Evolutionary conservation across 208 protist species (phyloP), one percentile per base, ranked within the genome.

Genomic region (Herpetomonas muscarum): DNA sequence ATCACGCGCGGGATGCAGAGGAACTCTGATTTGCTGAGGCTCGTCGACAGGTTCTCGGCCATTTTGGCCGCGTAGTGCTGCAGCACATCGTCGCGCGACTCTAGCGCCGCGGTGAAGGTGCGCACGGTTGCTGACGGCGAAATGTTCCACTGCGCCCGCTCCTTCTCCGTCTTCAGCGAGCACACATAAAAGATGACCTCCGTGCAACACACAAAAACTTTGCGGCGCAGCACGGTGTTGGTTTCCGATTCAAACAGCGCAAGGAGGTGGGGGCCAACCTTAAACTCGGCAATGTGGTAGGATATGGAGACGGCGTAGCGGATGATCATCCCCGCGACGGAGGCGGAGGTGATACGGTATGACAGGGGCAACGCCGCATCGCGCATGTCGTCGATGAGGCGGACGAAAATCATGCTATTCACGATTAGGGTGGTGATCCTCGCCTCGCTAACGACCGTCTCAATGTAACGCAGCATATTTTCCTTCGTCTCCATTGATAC

Each of bases 131-230:
- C 63, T 0, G 19, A 41, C 3, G 76, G 17, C 15, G 74, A 53
- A 45, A 94, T 69, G 13, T 69, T 74, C 84, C 89, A 95, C 36
- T 59, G 61, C 19, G 49, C 48, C 32, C 82, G 65, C 39, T 92
- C 82, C 54, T 60, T 56, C 50, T 80, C 83, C 24, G 69, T 62
- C 54, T 95, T n/a, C n/a, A n/a, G 90, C 3, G 87, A 74, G 22
- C 77, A 78, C 28, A 97, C 75, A 61, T 96, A 97, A 52, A 96
- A 96, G 48, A 96, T 64, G 36, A 97, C 69, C 70, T 97, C 90
- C 17, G 90, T 87, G 7, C 92, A 54, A 61, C 88, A 95, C 15
- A 81, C 80, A 22, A 94, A 48, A 22, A 92, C 70, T 63, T 85
- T 84, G 7, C 87, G 80, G 50, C 77, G 69, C 63, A 95, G 88